Conservation (phyloP, 345 rosid species). For the Eucalyptus victrix region DNA sequence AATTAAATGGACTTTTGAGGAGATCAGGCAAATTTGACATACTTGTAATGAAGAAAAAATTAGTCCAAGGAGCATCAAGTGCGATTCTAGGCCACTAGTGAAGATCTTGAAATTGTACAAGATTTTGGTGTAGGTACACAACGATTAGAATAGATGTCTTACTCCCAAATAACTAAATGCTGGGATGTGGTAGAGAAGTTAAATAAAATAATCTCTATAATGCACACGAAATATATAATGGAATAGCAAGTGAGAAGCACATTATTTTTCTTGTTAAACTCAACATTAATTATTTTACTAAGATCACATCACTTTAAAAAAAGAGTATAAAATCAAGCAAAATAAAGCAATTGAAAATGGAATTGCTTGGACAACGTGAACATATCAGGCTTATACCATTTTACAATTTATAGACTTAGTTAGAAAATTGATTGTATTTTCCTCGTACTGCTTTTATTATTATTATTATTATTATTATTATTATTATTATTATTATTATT, state of each 20-base stretch:
- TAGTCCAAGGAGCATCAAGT: neutral
- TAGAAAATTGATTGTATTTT: too few relatives aligned
- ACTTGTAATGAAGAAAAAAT: neutral
- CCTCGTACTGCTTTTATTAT: too few relatives aligned
- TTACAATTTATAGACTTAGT: neutral
- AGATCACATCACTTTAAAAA: neutral
- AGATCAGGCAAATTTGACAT: rapidly evolving
- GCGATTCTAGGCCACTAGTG: neutral
- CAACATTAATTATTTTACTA: too few relatives aligned
- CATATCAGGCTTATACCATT: neutral
- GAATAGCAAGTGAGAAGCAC: neutral
- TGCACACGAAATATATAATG: neutral
- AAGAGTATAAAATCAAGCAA: too few relatives aligned
- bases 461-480: too few relatives aligned
- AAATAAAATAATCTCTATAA: neutral
- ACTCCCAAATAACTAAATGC: neutral
- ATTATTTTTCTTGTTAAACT: neutral
- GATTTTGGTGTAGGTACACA: neutral
- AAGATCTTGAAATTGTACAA: neutral
- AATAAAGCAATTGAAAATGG: neutral
- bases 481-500: too few relatives aligned
- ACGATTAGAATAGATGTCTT: neutral
- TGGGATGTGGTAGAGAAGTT: neutral
- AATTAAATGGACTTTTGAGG: neutral
- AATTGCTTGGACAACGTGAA: neutral